Conservation (phyloP, 1,284 basidiomycete species). For the Rhodotorula sp. region DNA sequence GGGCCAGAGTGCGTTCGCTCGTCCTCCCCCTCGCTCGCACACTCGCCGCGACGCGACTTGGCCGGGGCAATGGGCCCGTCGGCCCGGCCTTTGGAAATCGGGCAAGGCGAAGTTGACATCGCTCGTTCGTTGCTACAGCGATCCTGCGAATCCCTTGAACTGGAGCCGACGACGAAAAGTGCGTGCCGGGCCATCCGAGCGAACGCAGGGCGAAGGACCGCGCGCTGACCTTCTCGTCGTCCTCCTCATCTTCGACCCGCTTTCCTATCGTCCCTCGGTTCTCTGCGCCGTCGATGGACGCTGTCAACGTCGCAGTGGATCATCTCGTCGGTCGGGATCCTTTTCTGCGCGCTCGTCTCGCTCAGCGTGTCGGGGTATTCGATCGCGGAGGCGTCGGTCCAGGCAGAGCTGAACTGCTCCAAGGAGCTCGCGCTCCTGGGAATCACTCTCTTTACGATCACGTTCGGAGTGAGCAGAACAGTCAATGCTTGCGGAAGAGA, state of each 20-base stretch:
- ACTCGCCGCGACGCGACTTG: too few relatives aligned
- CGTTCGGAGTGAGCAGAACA: slow-evolving; percentile 13
- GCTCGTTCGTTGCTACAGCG: slow-evolving; percentile 1
- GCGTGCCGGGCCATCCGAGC: not conserved
- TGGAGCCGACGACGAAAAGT: slow-evolving; percentile 32
- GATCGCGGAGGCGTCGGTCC: slow-evolving; percentile 10
- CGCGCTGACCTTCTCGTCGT: not conserved
- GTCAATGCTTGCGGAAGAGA: not conserved
- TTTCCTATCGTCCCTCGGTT: too few relatives aligned
- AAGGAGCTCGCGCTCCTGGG: slow-evolving; percentile 18
- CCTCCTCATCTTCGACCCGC: not conserved
- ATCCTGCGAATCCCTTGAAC: slow-evolving; percentile 39
- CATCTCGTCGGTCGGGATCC: slow-evolving; percentile 27
- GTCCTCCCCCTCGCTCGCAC: too few relatives aligned
- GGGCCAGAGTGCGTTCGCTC: slow-evolving; percentile 16
- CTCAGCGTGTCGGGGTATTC: slow-evolving; percentile 27
- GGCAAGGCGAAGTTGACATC: not conserved
- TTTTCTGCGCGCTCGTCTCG: slow-evolving; percentile 33
- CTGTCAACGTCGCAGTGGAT: slow-evolving; percentile 15
- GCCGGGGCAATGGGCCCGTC: too few relatives aligned
- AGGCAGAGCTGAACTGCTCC: slow-evolving; percentile 6
- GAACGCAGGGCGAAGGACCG: not conserved
- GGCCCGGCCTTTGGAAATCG: too few relatives aligned
- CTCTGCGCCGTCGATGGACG: not conserved
- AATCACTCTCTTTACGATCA: slow-evolving; percentile 30